Conservation (phyloP, 495 filamentous ascomycete genomes). For the Saxispiralis lemnorum region DNA sequence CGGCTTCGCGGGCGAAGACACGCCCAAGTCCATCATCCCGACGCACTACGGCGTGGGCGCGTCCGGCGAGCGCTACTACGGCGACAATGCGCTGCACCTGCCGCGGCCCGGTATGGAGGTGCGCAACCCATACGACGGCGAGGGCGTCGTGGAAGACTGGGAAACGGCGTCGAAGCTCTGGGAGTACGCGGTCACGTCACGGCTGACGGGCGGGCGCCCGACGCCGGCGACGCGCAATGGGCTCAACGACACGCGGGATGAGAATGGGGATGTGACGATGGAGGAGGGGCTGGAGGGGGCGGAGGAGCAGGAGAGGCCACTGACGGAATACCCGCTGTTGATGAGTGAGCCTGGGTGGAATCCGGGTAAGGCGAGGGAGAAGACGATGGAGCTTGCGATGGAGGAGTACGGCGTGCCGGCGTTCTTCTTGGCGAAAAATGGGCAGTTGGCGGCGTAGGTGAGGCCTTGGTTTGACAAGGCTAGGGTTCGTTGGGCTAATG, state of each 20-base stretch:
- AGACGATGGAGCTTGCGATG: constrained; percentile 84
- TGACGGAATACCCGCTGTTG: constrained; percentile 76
- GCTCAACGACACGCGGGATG: constrained; percentile 35
- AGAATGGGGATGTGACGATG: constrained; percentile 24
- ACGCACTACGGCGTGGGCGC: constrained; percentile 62
- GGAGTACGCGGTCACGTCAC: constrained; percentile 71
- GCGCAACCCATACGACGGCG: constrained; percentile 73
- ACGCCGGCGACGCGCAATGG: constrained; percentile 53
- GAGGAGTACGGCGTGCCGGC: constrained; percentile 88
- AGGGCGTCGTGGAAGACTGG: constrained; percentile 92
- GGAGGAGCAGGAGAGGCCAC: constrained; percentile 58
- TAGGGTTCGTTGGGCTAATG: constrained; percentile 4
- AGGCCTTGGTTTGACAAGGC: background rate
- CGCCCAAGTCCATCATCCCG: constrained; percentile 79
- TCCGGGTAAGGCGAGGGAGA: constrained; percentile 66
- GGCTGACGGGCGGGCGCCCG: constrained; percentile 48
- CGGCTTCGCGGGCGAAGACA: constrained; percentile 93
- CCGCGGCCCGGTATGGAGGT: constrained; percentile 61
- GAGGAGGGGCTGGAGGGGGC: constrained; percentile 50
- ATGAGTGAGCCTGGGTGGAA: constrained; percentile 96
- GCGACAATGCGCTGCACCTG: constrained; percentile 70
- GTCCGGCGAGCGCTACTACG: constrained; percentile 47
- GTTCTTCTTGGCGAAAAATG: constrained; percentile 66
- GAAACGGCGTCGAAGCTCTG: constrained; percentile 76
- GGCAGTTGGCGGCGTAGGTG: constrained; percentile 47